Evolutionary conservation across 2,329 filamentous ascomycete genomes (phyloP).

Genomic region (Trichoderma sp.): DNA sequence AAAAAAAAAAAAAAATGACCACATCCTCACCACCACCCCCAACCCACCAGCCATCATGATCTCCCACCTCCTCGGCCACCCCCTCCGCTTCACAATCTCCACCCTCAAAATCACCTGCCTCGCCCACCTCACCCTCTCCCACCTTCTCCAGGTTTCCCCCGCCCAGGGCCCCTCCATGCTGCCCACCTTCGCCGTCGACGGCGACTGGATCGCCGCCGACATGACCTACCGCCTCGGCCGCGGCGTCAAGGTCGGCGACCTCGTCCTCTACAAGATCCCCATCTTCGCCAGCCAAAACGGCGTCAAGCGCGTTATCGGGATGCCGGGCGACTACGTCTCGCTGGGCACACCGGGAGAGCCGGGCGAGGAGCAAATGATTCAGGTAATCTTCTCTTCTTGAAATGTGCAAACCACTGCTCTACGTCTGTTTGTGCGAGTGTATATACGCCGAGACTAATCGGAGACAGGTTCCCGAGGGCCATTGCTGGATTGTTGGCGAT

Average conservation of each 20-base stretch:
- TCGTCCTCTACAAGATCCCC: constrained; percentile 77
- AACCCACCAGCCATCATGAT: constrained; percentile 24
- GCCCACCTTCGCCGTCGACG: constrained; percentile 68
- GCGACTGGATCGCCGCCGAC: constrained; percentile 67
- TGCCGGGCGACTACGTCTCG: constrained; percentile 74
- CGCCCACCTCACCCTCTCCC: constrained; percentile 47
- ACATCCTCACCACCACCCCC: neutral
- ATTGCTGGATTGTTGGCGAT: constrained; percentile 89
- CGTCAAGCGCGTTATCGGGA: constrained; percentile 75
- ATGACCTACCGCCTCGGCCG: constrained; percentile 67
- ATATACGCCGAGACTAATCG: neutral
- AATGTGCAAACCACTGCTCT: neutral
- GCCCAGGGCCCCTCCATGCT: constrained; percentile 82
- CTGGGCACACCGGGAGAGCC: constrained; percentile 56
- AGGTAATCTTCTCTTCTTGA: constrained; percentile 45
- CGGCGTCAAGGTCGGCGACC: constrained; percentile 68
- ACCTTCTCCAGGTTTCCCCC: constrained; percentile 58
- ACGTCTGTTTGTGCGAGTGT: neutral
- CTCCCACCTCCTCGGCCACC: constrained; percentile 38
- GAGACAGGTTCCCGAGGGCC: constrained; percentile 77
- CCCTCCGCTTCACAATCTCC: constrained; percentile 36
- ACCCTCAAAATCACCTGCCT: constrained; percentile 41
- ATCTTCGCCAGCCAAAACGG: constrained; percentile 57
- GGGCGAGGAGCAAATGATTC: constrained; percentile 55
- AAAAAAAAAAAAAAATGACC: neutral